phyloP scores from a whole-genome alignment of 2,329 filamentous ascomycete genomes.

The Fusarium cicatricum region DNA sequence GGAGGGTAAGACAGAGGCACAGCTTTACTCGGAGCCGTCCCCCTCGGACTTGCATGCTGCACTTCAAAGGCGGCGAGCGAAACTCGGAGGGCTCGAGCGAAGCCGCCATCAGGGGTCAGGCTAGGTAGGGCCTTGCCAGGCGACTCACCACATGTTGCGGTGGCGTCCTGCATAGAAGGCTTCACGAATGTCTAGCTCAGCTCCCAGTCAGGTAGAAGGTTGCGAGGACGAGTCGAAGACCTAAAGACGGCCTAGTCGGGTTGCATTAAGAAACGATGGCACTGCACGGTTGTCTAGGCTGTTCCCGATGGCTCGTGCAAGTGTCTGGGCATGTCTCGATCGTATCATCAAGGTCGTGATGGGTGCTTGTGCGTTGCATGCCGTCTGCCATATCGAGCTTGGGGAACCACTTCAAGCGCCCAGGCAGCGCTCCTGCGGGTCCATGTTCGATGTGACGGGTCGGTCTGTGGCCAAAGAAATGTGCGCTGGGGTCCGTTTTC shows the following conservation, averaged over 20 bases:
- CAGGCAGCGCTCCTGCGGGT: background rate
- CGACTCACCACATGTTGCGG: background rate
- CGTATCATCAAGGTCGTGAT: slow-evolving; percentile 6
- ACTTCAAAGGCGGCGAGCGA: slow-evolving; percentile 15
- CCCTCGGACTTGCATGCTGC: slow-evolving; percentile 4
- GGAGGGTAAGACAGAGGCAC: slow-evolving; percentile 23
- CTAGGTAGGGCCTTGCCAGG: background rate
- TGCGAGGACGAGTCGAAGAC: no score
- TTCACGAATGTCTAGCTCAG: background rate
- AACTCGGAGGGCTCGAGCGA: background rate
- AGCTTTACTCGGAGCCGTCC: slow-evolving; percentile 9
- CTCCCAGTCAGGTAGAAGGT: no score
- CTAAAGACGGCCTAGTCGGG: no score
- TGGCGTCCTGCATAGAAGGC: background rate
- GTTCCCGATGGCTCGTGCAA: background rate
- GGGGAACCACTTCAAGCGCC: background rate
- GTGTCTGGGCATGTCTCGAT: background rate
- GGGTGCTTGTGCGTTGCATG: background rate
- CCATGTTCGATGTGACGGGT: background rate
- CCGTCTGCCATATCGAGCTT: background rate
- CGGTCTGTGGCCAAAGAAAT: slow-evolving; percentile 3
- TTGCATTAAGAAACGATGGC: background rate
- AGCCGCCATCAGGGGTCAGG: background rate
- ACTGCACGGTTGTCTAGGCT: background rate
- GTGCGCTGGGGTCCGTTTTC: background rate